Conservation (phyloP, 2,329 filamentous ascomycete species). For the Trichophyton schoenleinii region DNA sequence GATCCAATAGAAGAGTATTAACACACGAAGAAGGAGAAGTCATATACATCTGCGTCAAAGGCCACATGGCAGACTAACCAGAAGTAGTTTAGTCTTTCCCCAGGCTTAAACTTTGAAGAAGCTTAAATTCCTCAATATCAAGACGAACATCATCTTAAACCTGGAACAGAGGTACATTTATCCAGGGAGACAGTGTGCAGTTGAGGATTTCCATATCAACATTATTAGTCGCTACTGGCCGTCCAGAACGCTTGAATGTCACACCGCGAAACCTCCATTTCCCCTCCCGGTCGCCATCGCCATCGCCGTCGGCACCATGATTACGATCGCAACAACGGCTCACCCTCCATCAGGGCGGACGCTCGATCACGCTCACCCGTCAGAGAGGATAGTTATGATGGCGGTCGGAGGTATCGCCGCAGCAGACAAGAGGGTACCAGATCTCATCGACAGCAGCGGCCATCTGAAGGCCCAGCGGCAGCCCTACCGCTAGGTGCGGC, state of each 20-base stretch:
- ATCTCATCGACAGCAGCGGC: conserved; percentile 7
- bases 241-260: background rate
- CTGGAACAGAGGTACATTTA: too few species aligned
- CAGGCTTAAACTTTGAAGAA: background rate
- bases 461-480: conserved; percentile 15
- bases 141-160: too few species aligned
- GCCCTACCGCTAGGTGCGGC: conserved; percentile 54
- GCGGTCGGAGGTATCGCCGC: conserved; percentile 23
- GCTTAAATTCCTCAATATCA: background rate
- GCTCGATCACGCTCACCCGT: conserved; percentile 17
- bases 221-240: background rate
- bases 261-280: background rate
- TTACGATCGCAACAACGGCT: background rate
- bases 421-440: conserved; percentile 5
- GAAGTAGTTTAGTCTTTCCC: background rate
- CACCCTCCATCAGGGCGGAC: conserved; percentile 4
- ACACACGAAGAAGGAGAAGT: background rate
- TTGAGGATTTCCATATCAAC: background rate
- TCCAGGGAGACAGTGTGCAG: background rate
- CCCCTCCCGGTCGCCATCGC: background rate
- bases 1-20: background rate
- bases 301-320: background rate
- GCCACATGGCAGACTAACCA: background rate
- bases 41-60: background rate
- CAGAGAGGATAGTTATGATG: conserved; percentile 23